Evolutionary conservation across 192 early-diverging fungal genomes (phyloP).

Genomic region (Coemansia sp.): DNA sequence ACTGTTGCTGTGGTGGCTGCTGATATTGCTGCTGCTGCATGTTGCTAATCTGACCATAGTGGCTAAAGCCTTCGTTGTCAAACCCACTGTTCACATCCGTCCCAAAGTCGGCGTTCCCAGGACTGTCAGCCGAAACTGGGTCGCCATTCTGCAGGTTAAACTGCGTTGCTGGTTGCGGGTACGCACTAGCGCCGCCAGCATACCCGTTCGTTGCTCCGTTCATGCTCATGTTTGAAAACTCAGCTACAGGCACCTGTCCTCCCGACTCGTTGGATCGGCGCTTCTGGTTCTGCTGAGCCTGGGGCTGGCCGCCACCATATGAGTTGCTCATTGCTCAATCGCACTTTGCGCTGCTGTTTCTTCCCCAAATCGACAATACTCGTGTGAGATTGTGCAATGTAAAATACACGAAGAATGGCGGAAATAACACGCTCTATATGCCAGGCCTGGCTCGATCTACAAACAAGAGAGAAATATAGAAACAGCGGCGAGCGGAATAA

Average conservation of each 20-base stretch:
- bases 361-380: background rate
- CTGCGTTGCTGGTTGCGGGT: constrained; percentile 30
- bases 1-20: constrained; percentile 1
- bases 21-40: background rate
- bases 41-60: constrained; percentile 36
- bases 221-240: constrained; percentile 33
- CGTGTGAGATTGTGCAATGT: background rate
- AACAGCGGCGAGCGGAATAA: background rate
- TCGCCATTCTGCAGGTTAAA: background rate
- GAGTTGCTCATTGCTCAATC: constrained; percentile 4
- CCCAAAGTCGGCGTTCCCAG: constrained; percentile 32
- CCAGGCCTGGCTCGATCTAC: constrained; percentile 1
- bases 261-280: constrained; percentile 10
- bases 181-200: constrained; percentile 21
- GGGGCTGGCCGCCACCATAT: constrained; percentile 1
- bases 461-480: background rate
- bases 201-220: constrained; percentile 2
- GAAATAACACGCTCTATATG: constrained; percentile 1
- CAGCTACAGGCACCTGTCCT: constrained; percentile 14
- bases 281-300: constrained; percentile 14
- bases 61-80: constrained; percentile 40
- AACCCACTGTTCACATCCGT: constrained; percentile 44
- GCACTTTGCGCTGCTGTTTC: background rate
- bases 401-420: background rate
- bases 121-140: constrained; percentile 3